Evolutionary conservation across 768 basidiomycete species (phyloP).

Genomic region (Russula brevipes): DNA sequence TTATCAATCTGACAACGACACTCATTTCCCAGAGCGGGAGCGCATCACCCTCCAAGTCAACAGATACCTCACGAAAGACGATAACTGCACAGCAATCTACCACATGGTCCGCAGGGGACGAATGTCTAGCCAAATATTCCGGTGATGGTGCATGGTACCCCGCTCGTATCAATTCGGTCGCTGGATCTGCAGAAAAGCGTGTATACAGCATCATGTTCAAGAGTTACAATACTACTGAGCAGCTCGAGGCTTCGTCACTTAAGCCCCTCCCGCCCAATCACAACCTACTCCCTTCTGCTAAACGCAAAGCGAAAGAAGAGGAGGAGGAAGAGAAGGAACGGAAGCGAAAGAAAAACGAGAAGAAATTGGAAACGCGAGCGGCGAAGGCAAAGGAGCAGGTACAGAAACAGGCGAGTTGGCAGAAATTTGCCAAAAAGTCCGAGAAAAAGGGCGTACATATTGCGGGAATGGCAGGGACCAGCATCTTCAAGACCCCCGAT

Average conservation of each 20-base stretch:
- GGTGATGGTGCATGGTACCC: constrained; percentile 84
- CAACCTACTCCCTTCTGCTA: constrained; percentile 41
- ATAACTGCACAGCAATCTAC: constrained; percentile 44
- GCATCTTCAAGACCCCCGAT: constrained; percentile 92
- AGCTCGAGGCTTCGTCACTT: constrained; percentile 65
- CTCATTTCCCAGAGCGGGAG: constrained; percentile 64
- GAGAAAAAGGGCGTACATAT: constrained; percentile 91
- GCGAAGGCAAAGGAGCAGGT: constrained; percentile 86
- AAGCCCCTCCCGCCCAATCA: constrained; percentile 63
- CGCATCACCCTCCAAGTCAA: constrained; percentile 46
- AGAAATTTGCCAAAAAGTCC: constrained; percentile 92
- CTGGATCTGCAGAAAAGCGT: constrained; percentile 74
- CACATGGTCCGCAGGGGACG: constrained; percentile 76
- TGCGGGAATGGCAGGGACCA: constrained; percentile 81
- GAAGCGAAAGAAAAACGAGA: constrained; percentile 95
- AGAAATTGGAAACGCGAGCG: constrained; percentile 78
- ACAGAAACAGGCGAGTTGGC: constrained; percentile 82
- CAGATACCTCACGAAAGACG: constrained; percentile 51
- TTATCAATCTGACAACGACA: constrained; percentile 73
- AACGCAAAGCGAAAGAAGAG: constrained; percentile 71
- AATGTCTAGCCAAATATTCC: constrained; percentile 82
- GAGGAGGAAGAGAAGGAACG: constrained; percentile 84
- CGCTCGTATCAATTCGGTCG: constrained; percentile 79
- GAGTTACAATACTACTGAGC: constrained; percentile 87
- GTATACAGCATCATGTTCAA: constrained; percentile 90